Conservation (phyloP, 78 protist genomes). For the Guillardia theta region DNA sequence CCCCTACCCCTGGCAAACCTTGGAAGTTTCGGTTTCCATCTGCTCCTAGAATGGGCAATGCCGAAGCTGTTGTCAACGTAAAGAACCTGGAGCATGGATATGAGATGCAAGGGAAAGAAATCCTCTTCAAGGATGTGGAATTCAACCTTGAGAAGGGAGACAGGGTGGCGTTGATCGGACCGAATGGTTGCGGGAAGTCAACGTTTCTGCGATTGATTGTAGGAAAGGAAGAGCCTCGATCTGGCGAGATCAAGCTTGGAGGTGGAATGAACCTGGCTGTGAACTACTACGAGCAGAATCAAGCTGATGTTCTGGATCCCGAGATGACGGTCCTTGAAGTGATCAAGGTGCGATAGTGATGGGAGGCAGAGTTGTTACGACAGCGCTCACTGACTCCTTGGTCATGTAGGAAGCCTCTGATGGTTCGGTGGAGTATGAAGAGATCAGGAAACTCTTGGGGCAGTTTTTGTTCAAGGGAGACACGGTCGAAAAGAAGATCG, state of each 20-base stretch:
- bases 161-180: constrained; percentile 36
- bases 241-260: not conserved
- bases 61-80: not conserved
- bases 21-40: constrained; percentile 32
- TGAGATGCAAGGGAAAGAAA: not conserved
- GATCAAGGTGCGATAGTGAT: too few species aligned
- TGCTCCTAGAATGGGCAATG: not conserved
- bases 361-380: too few species aligned
- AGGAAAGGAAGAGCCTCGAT: not conserved
- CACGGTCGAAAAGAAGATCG: constrained; percentile 38
- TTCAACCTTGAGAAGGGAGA: constrained; percentile 39
- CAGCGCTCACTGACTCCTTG: too few species aligned
- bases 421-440: not conserved
- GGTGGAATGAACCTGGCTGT: not conserved
- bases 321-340: constrained; percentile 36
- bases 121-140: not conserved
- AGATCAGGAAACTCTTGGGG: constrained; percentile 48
- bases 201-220: constrained; percentile 47
- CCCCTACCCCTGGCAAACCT: not conserved
- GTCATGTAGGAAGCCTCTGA: not conserved
- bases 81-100: constrained; percentile 11
- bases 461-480: constrained; percentile 55
- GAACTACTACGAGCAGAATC: constrained; percentile 52
- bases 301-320: constrained; percentile 51
- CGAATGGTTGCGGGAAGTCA: constrained; percentile 51